These are phyloP conservation scores for Baorangia bicolor DNA, from an alignment of 768 basidiomycete species.

Conservation along the genomic window DNA sequence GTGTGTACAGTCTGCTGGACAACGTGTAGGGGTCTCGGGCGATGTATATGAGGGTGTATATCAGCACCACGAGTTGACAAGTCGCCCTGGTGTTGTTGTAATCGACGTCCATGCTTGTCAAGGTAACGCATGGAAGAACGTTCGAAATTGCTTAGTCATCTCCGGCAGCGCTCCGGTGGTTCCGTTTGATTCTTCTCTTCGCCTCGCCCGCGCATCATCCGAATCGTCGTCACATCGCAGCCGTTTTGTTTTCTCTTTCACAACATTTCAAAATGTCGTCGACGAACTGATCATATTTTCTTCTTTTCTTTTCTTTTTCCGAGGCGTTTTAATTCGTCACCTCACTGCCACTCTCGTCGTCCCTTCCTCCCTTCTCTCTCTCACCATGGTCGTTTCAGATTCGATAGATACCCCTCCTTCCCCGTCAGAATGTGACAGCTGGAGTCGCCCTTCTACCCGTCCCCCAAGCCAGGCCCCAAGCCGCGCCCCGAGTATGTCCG, in stretches of 20 bases:
- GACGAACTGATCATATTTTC: slow-evolving; percentile 7
- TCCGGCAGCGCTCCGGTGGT: slow-evolving; percentile 9
- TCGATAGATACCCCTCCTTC: slow-evolving; percentile 47
- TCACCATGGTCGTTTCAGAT: slow-evolving; percentile 39
- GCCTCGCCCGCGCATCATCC: slow-evolving; percentile 12
- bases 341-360: background rate
- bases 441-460: slow-evolving; percentile 60
- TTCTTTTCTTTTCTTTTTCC: background rate
- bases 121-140: background rate
- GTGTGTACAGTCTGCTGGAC: background rate
- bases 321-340: background rate
- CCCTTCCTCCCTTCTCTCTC: slow-evolving; percentile 14
- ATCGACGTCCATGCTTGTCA: background rate
- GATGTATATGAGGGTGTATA: background rate
- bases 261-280: slow-evolving; percentile 7
- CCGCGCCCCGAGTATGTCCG: slow-evolving; percentile 36
- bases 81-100: background rate
- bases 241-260: background rate
- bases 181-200: slow-evolving; percentile 5
- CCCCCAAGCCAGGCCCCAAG: slow-evolving; percentile 56
- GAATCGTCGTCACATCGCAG: slow-evolving; percentile 12
- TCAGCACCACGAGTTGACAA: background rate
- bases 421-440: slow-evolving; percentile 56
- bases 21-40: background rate
- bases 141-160: slow-evolving; percentile 24